Evolutionary conservation across 2,329 filamentous ascomycete species (phyloP).

Genomic region (Hypoxylon sp.): DNA sequence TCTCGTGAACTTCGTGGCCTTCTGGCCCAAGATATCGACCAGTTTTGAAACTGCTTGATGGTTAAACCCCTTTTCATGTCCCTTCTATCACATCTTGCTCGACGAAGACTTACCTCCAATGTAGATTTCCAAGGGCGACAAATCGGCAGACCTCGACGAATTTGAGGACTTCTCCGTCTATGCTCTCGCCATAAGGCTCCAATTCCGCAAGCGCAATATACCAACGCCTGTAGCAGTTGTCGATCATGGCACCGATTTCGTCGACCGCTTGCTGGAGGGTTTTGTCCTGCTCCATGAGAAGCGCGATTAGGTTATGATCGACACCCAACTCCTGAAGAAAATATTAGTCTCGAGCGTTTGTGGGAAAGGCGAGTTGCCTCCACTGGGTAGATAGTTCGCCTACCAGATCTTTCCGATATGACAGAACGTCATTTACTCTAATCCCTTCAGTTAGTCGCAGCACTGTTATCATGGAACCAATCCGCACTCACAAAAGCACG

Average conservation of each 20-base stretch:
- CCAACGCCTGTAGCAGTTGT: constrained; percentile 26
- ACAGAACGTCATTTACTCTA: constrained; percentile 20
- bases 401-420: constrained; percentile 22
- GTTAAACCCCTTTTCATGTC: constrained; percentile 1
- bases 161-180: constrained; percentile 22
- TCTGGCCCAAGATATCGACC: constrained; percentile 26
- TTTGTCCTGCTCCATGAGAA: constrained; percentile 13
- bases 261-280: constrained; percentile 24
- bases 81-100: not conserved
- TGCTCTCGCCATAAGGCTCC: constrained; percentile 15
- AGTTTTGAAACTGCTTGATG: constrained; percentile 22
- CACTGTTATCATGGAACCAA: not conserved
- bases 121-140: constrained; percentile 21
- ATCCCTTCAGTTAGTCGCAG: not conserved
- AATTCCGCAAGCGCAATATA: constrained; percentile 27
- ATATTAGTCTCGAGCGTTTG: not conserved
- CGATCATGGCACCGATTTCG: constrained; percentile 17
- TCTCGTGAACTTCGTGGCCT: constrained; percentile 17
- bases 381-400: not conserved
- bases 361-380: not conserved
- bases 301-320: constrained; percentile 23
- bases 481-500: constrained; percentile 14
- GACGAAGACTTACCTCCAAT: constrained; percentile 26
- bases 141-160: constrained; percentile 22
- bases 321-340: constrained; percentile 15